Base-by-base conservation (phyloP, 352 stramenopile species). In the Bremia lactucae region DNA sequence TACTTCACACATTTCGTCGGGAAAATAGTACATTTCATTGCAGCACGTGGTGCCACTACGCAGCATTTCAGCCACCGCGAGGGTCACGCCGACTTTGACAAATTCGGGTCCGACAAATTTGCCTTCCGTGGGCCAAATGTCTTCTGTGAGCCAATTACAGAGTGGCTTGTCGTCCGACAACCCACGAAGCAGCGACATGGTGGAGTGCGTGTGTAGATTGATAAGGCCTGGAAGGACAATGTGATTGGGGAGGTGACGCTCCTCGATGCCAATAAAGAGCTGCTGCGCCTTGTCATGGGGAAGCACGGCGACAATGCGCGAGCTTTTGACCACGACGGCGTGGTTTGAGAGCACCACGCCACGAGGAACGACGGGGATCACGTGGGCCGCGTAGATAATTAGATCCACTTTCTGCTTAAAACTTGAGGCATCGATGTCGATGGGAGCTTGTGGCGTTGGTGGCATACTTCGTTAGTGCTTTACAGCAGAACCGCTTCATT, bases 1-100 rank as follows among this genome's bases (percentile, higher is more conserved):
- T 8, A 77, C 79, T 10, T 66, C 41, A 24, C 66, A 75, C 6
- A 64, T 57, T 6, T 73, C 62, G 2, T 80, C 52, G 0, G 75
- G 61, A 52, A 89, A 93, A 54, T 91, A 93, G 70, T 92, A 95
- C 84, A 95, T 95, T 61, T 95, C 83, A 42, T 93, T 93, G 58
- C 76, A 90, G 57, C 83, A 95, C 11, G 84, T 95, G 19, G 80
- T 93, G 22, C 84, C 84, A 29, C 70, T 57, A 14, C 78, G 72
- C n/a, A 95, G 71, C 72, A 94, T 91, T 66, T 95, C 84, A n/a
- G 83, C 83, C 4, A 68, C 69, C 1, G 81, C 82, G 36, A 92
- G 75, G 13, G 62, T 65, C 49, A 79, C 82, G 29, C 77, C 83
- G 33, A 85, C 71, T 9, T 55, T 50, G 14, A 93, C 60, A 46